Conservation (phyloP, 768 basidiomycete species). For the Megacollybia marginata region DNA sequence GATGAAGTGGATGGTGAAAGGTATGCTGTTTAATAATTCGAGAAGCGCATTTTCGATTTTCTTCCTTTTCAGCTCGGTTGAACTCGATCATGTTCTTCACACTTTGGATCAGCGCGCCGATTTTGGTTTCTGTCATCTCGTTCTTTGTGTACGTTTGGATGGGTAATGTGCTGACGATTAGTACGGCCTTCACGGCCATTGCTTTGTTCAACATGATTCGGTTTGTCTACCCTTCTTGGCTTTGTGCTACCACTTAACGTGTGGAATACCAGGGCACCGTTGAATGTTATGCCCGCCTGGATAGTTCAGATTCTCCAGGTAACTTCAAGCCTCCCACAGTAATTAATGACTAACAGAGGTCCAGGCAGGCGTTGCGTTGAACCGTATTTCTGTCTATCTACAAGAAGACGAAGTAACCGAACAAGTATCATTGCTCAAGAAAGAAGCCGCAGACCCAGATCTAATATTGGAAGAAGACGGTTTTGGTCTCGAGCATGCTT, state of each 20-base stretch:
- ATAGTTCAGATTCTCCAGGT: conserved; percentile 73
- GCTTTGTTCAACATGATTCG: conserved; percentile 82
- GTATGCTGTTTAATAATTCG: conserved; percentile 49
- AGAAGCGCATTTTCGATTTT: neutral
- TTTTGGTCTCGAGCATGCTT: conserved; percentile 51
- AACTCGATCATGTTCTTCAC: conserved; percentile 67
- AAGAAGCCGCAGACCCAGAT: conserved; percentile 15
- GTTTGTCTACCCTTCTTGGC: conserved; percentile 20
- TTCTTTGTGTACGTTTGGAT: conserved; percentile 69
- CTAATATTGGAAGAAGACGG: conserved; percentile 27
- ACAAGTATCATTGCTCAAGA: conserved; percentile 61
- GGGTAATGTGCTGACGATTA: conserved; percentile 69
- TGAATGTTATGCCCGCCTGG: conserved; percentile 77
- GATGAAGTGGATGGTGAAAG: conserved; percentile 71
- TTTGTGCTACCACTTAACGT: neutral
- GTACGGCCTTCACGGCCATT: conserved; percentile 84
- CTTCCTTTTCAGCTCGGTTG: conserved; percentile 40
- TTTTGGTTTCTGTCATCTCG: conserved; percentile 72
- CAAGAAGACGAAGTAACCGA: conserved; percentile 63
- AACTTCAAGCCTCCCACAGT: too few species aligned
- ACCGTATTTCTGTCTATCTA: conserved; percentile 60
- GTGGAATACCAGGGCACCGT: conserved; percentile 38
- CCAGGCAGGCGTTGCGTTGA: conserved; percentile 42
- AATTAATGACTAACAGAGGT: too few species aligned
- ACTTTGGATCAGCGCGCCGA: conserved; percentile 72